Conservation (phyloP, 169 alveolate species). For the Plasmodium gallinaceum region DNA sequence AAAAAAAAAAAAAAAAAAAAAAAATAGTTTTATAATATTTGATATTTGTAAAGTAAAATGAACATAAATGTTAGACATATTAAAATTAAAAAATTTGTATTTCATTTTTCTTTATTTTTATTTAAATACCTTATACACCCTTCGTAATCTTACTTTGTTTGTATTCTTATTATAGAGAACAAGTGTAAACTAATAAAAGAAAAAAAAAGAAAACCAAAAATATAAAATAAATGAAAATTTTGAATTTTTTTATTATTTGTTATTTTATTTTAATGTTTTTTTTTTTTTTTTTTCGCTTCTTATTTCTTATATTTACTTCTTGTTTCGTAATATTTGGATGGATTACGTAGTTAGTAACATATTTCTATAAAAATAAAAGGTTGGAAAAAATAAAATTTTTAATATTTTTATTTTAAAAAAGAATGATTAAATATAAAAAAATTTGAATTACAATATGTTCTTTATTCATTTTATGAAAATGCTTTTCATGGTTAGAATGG, state of each 20-base stretch:
- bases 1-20: slow-evolving; percentile 16
- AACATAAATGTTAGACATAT: not conserved
- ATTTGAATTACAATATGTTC: slow-evolving; percentile 20
- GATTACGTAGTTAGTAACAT: slow-evolving; percentile 32
- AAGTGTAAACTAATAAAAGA: slow-evolving; percentile 30
- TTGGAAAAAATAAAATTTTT: not conserved
- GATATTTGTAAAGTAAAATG: not conserved
- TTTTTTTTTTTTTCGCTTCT: not conserved
- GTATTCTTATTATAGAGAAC: slow-evolving; percentile 17
- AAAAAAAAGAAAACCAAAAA: not conserved
- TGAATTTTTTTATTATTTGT: not conserved
- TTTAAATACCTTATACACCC: slow-evolving; percentile 57
- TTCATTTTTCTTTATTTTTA: not conserved
- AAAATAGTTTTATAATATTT: not conserved
- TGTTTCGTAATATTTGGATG: slow-evolving; percentile 15
- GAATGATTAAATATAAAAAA: not conserved
- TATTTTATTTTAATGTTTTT: not conserved
- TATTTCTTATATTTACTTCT: slow-evolving; percentile 29
- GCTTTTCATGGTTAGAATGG: slow-evolving; percentile 36
- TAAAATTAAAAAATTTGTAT: not conserved
- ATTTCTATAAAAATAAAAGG: slow-evolving; percentile 15
- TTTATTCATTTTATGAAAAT: slow-evolving; percentile 42
- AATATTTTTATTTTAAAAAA: not conserved
- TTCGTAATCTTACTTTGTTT: slow-evolving; percentile 24
- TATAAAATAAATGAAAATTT: not conserved